Conservation (phyloP, 2,329 filamentous ascomycete species). For the Didymosphaeria variabile region DNA sequence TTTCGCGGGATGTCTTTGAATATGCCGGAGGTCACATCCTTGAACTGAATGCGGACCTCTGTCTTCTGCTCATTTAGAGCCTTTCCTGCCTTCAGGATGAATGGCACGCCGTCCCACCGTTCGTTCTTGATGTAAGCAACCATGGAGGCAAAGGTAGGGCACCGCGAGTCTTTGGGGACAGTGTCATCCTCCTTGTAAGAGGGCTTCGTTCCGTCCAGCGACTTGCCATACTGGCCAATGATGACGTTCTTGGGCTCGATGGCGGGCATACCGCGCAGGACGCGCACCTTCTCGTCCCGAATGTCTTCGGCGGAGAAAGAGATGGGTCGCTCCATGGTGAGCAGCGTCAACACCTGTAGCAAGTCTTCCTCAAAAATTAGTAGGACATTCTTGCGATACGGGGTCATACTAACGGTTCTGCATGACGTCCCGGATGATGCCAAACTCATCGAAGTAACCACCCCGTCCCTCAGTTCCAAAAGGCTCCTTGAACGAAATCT, state of each 20-base stretch:
- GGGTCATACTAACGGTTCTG: slow-evolving; percentile 76
- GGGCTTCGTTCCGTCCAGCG: slow-evolving; percentile 93
- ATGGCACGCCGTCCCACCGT: slow-evolving; percentile 98
- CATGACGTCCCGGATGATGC: slow-evolving; percentile 99
- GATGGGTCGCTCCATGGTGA: slow-evolving; percentile 98
- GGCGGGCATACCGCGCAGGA: slow-evolving; percentile 88
- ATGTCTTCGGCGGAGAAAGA: slow-evolving; percentile 99
- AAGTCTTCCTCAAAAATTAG: slow-evolving; percentile 64
- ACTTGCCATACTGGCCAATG: slow-evolving; percentile 97
- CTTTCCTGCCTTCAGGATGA: slow-evolving; percentile 99
- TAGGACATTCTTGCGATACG: neutral
- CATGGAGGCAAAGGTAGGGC: slow-evolving; percentile 97
- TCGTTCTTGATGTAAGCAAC: slow-evolving; percentile 99
- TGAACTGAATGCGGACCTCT: slow-evolving; percentile 98
- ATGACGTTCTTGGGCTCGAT: slow-evolving; percentile 99
- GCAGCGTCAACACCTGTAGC: slow-evolving; percentile 91
- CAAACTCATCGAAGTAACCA: slow-evolving; percentile 99
- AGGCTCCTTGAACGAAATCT: slow-evolving; percentile 98
- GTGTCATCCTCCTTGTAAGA: slow-evolving; percentile 99
- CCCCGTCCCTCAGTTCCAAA: slow-evolving; percentile 98
- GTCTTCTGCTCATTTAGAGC: slow-evolving; percentile 99
- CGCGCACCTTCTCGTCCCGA: slow-evolving; percentile 97
- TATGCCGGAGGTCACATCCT: slow-evolving; percentile 98
- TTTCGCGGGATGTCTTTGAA: slow-evolving; percentile 99
- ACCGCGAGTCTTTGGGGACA: slow-evolving; percentile 94